Base-by-base conservation (phyloP, 1,284 basidiomycete genomes). In the Mycosarcoma maydis region DNA sequence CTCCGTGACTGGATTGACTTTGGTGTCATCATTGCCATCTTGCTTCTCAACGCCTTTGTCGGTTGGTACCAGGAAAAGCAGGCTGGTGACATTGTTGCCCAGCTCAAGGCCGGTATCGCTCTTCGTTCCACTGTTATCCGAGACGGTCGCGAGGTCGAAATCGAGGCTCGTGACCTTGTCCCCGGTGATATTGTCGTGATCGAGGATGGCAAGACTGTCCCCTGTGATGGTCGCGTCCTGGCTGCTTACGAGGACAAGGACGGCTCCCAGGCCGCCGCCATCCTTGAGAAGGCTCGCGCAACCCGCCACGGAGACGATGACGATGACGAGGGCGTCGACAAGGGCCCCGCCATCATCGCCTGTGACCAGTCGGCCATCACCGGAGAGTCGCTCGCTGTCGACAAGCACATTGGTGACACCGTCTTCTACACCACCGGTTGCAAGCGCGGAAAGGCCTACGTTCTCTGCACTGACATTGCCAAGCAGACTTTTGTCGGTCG, bases 51-150 rank as follows among this genome's bases (percentile, higher is more conserved):
- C 82, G 86, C 86, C 39, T 83, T 84, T 53, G 86, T 87, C 66
- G 86, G 86, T 49, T 86, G 86, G 86, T 87, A 86, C 76, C 73
- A 87, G 75, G 86, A 87, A 73, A 86, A 86, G 83, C 78, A 82
- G 82, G 82, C 85, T 33, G 85, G 85, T 51, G 85, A 85, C 75
- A 85, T 85, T 73, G 85, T 85, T 59, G 84, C 85, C 39, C 83
- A 86, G 74, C 85, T 87, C 68, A 86, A 86, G 80, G 85, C 85
- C 32, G 86, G 85, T 67, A 87, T 87, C 59, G 85, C 86, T 6
- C 80, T 87, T 54, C 84, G 84, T 55, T 77, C 85, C 22, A 79
- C 68, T 20, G 85, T 85, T 34, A 76, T 87, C 23, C 84, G 86
- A 34, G 83, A 84, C 64, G 77, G 78, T 53, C 73, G 83, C 33